These are phyloP conservation scores for Cyclocybe cylindracea DNA, from an alignment of 768 basidiomycete genomes.

Conservation along the genomic window DNA sequence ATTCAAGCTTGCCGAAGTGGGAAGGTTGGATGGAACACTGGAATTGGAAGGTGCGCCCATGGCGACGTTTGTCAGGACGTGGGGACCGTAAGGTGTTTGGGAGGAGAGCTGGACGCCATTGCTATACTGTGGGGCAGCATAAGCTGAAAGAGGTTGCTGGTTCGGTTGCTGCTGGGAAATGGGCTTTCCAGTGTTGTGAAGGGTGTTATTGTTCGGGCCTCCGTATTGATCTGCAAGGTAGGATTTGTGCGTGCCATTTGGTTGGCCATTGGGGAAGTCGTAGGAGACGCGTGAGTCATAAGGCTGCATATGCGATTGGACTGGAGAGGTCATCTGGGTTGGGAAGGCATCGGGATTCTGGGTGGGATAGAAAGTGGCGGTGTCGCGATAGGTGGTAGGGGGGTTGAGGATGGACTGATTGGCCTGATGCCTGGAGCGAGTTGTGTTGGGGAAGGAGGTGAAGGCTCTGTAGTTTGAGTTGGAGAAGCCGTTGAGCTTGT, in stretches of 20 bases:
- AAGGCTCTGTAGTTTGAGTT: conserved; percentile 32
- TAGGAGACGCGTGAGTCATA: conserved; percentile 37
- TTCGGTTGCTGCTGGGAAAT: conserved; percentile 27
- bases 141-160: conserved; percentile 27
- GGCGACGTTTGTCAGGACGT: conserved; percentile 46
- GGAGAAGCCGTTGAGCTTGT: conserved; percentile 37
- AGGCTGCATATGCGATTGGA: conserved; percentile 35
- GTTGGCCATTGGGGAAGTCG: conserved; percentile 27
- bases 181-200: conserved; percentile 22
- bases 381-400: conserved; percentile 35
- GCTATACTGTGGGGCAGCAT: conserved; percentile 23
- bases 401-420: conserved; percentile 31
- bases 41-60: conserved; percentile 20
- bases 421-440: conserved; percentile 41
- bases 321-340: conserved; percentile 38
- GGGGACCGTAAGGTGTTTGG: conserved; percentile 77
- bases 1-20: conserved; percentile 24
- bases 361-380: conserved; percentile 30
- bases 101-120: conserved; percentile 56
- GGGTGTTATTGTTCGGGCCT: conserved; percentile 18
- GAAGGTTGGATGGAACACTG: conserved; percentile 23
- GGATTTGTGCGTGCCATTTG: conserved; percentile 27
- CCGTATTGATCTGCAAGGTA: conserved; percentile 32
- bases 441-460: conserved; percentile 42
- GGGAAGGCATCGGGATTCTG: conserved; percentile 34